Evolutionary conservation across 345 rosid species (phyloP).

Genomic region (Gossypium raimondii): DNA sequence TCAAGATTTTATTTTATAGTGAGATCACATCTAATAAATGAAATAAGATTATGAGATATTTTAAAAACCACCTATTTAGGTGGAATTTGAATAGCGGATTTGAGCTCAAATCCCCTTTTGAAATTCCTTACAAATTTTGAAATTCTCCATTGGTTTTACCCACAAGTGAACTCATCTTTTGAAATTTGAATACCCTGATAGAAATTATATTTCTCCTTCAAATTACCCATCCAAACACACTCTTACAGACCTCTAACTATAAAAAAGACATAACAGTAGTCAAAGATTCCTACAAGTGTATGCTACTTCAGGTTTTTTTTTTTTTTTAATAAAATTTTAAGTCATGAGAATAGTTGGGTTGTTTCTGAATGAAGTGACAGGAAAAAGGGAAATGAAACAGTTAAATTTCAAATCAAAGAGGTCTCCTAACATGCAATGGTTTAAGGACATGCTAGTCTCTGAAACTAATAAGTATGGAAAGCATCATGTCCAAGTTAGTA

Average conservation of each 20-base stretch:
- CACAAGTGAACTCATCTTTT: too few relatives aligned
- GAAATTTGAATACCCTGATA: too few relatives aligned
- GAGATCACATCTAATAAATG: too few relatives aligned
- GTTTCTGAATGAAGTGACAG: neutral
- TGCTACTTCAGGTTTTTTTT: neutral
- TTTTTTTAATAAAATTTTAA: neutral
- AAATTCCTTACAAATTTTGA: too few relatives aligned
- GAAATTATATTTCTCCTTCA: too few relatives aligned
- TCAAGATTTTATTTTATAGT: too few relatives aligned
- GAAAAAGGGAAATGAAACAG: neutral
- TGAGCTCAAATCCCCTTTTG: too few relatives aligned
- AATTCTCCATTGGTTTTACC: too few relatives aligned
- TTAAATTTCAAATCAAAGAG: constrained; percentile 5
- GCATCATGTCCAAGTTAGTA: constrained; percentile 6
- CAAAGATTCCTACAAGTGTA: neutral
- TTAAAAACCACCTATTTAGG: too few relatives aligned
- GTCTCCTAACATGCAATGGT: neutral
- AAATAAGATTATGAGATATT: too few relatives aligned
- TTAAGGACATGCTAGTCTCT: neutral
- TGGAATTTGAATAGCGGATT: too few relatives aligned
- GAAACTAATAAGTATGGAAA: constrained; percentile 15
- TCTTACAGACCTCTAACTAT: neutral
- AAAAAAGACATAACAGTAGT: neutral
- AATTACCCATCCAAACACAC: too few relatives aligned
- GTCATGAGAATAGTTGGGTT: neutral